Percentiles rank a stretch among this genome's conserved stretches.
Conservation (phyloP, 768 basidiomycete genomes). For the Lepiota venenata region DNA sequence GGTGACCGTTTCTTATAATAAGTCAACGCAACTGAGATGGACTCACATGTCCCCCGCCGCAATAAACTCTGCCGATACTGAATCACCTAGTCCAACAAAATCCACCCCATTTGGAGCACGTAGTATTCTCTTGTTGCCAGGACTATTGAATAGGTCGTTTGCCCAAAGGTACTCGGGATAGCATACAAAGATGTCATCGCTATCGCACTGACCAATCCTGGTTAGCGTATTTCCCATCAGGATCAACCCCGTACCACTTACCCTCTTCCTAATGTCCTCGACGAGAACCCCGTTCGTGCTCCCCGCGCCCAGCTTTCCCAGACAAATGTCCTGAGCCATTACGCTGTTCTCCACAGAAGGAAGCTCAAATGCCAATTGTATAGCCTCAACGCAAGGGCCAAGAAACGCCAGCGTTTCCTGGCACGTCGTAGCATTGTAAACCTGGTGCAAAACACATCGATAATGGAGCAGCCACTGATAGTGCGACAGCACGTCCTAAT, state of each 20-base stretch:
- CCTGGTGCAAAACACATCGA: conserved; percentile 21
- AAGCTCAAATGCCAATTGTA: conserved; percentile 15
- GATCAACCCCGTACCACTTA: background rate
- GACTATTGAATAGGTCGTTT: conserved; percentile 14
- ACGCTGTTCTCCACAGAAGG: conserved; percentile 11
- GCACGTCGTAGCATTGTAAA: conserved; percentile 29
- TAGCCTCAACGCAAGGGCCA: conserved; percentile 23
- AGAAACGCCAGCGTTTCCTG: conserved; percentile 18
- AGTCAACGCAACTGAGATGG: background rate
- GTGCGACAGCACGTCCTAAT: conserved; percentile 24
- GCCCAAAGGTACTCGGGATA: conserved; percentile 21
- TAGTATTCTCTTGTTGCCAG: conserved; percentile 13
- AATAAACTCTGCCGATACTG: conserved; percentile 13
- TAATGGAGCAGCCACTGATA: conserved; percentile 26
- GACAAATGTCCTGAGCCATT: conserved; percentile 11
- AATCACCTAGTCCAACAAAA: conserved; percentile 11
- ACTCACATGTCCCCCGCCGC: conserved; percentile 19
- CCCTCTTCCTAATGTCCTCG: conserved; percentile 18
- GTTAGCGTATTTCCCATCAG: background rate
- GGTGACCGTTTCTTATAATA: too few relatives aligned
- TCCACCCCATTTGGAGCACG: conserved; percentile 18
- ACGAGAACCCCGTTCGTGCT: conserved; percentile 16
- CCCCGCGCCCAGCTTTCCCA: background rate
- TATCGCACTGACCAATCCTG: background rate
- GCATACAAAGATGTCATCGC: conserved; percentile 14